A percentile compares a stretch with the other conserved stretches of the same genome.
These are phyloP conservation scores for Asterionellopsis glacialis DNA, from an alignment of 108 stramenopile genomes.

Conservation along the genomic window DNA sequence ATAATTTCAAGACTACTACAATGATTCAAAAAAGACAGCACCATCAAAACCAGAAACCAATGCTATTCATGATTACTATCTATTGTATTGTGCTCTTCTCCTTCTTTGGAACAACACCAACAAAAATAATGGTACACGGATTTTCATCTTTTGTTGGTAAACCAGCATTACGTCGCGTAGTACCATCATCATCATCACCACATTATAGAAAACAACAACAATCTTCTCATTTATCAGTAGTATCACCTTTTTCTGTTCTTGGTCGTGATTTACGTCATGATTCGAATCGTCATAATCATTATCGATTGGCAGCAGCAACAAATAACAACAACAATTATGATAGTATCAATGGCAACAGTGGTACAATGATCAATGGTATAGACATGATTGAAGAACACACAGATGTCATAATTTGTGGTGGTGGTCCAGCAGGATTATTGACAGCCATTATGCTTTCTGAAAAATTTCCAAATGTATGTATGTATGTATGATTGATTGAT, in stretches of 20 bases:
- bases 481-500: neutral
- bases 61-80: too few species aligned
- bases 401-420: constrained; percentile 60
- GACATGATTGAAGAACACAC: too few species aligned
- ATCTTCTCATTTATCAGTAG: neutral
- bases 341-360: neutral
- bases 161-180: too few species aligned
- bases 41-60: too few species aligned
- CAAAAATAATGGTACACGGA: too few species aligned
- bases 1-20: too few species aligned
- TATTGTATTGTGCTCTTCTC: too few species aligned
- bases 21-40: too few species aligned
- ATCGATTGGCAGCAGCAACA: neutral
- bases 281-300: neutral
- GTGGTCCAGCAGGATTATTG: constrained; percentile 67
- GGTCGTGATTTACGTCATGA: neutral
- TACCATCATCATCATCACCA: too few species aligned
- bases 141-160: too few species aligned
- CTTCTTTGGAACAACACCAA: too few species aligned
- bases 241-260: neutral
- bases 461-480: constrained; percentile 17
- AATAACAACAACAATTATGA: neutral
- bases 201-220: neutral
- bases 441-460: constrained; percentile 64
- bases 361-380: too few species aligned